These are phyloP conservation scores for Lablab purpureus DNA, from an alignment of 306 rosid species.

Conservation along the genomic window DNA sequence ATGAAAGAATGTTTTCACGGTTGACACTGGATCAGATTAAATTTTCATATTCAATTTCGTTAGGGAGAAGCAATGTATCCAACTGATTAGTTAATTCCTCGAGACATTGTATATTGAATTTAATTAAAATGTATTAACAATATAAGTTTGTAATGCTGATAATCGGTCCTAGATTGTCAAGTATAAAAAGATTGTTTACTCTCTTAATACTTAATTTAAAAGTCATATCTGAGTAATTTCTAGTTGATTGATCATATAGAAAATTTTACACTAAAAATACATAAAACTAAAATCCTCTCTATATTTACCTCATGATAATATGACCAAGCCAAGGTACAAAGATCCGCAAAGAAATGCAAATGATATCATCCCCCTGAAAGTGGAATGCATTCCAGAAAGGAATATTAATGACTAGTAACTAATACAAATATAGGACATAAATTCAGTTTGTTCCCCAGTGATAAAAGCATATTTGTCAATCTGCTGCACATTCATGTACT, in stretches of 20 bases:
- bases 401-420: conserved; percentile 11
- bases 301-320: conserved; percentile 62
- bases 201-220: background rate
- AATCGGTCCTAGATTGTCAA: background rate
- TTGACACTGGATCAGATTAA: background rate
- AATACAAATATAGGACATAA: background rate
- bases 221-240: background rate
- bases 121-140: background rate
- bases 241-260: background rate
- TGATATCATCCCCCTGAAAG: conserved; percentile 63
- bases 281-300: background rate
- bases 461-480: background rate
- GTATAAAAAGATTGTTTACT: background rate
- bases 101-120: background rate
- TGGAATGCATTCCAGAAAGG: conserved; percentile 33
- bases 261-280: background rate
- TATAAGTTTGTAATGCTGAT: background rate
- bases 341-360: conserved; percentile 57
- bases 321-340: conserved; percentile 66
- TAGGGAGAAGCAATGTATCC: background rate
- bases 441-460: conserved; percentile 8
- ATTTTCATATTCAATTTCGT: conserved; percentile 17
- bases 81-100: conserved; percentile 5
- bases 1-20: background rate
- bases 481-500: conserved; percentile 4